Evolutionary conservation across 2,329 filamentous ascomycete species (phyloP).

Genomic region (Fusarium sp.): DNA sequence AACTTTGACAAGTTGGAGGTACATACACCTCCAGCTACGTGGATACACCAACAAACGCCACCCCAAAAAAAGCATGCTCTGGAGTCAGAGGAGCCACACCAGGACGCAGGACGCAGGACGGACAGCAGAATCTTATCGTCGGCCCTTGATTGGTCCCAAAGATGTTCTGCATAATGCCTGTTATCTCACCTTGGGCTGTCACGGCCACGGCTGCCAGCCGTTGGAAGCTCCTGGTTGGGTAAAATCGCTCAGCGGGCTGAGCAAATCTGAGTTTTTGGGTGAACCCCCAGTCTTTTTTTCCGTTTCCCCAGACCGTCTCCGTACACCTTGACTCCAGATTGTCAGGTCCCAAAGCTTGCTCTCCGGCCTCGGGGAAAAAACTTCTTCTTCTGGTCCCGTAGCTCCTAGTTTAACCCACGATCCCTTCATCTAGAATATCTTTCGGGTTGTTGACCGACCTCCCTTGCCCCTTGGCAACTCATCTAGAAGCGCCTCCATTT

Average conservation of each 20-base stretch:
- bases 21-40: not conserved
- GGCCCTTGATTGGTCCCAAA: conserved; percentile 42
- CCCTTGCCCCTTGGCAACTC: conserved; percentile 16
- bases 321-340: conserved; percentile 30
- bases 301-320: conserved; percentile 41
- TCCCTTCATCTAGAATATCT: conserved; percentile 1
- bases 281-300: conserved; percentile 17
- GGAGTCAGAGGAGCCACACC: conserved; percentile 25
- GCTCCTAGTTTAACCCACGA: not conserved
- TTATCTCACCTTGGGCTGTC: conserved; percentile 43
- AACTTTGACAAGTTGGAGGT: not conserved
- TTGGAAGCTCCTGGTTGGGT: conserved; percentile 32
- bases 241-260: conserved; percentile 40
- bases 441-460: conserved; percentile 6
- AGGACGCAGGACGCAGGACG: conserved; percentile 19
- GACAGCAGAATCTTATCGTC: conserved; percentile 46
- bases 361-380: conserved; percentile 28
- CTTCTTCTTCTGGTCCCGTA: not conserved
- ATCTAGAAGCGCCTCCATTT: conserved; percentile 28
- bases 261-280: conserved; percentile 33
- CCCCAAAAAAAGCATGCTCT: conserved; percentile 37
- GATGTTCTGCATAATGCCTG: conserved; percentile 51
- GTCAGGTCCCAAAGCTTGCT: conserved; percentile 15
- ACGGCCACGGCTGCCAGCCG: conserved; percentile 31
- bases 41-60: conserved; percentile 28